Evolutionary conservation across 78 protist genomes (phyloP), one percentile per base, ranked within the genome.

Genomic region (Dictyostelium capitatum): DNA sequence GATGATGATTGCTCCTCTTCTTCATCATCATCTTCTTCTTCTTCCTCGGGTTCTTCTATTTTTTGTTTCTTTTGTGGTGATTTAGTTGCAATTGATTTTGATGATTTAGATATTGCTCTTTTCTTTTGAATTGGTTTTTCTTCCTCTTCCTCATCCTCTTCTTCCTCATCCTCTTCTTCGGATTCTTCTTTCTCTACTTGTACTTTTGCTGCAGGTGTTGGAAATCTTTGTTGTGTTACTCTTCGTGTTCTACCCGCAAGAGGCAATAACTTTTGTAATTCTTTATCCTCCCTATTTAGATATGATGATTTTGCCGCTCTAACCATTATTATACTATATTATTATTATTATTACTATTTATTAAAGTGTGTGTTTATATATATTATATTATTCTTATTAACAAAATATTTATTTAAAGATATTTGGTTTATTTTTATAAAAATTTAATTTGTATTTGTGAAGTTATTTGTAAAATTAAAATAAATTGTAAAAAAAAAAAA

Each of bases 261-360:
- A 20, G 75, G 75, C 30, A 67, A 23, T 67, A 67, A 37, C 30
- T 67, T 67, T 67, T 67, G 47, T 15, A 67, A 30, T 32, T 67
- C 75, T 67, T 41, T 67, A 4, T 67, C 75, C 15, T 67, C 46
- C 30, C 75, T 25, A 62, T 37, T 23, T 23, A 67, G 75, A 5
- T 67, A 67, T 62, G 70, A 62, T 30, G 15, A 19, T 32, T 67
- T 32, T 32, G 46, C 48, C 3, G 56, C 56, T 51, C 2, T 37
- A 37, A 37, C 43, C 70, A 67, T 30, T 67, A 67, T 30, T 25
- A 12, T 25, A 12, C 10, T 64, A 28, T 30, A 64, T 5, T 10
- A 64, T 28, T 28, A 20, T 7, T 62, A n/a, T 57, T 15, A 0
- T 64, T 64, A 4, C 3, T 28, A 12, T 64, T 64, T 64, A 65